Base-by-base conservation (phyloP, 805 yeast genomes). In the Pichia deserticola region DNA sequence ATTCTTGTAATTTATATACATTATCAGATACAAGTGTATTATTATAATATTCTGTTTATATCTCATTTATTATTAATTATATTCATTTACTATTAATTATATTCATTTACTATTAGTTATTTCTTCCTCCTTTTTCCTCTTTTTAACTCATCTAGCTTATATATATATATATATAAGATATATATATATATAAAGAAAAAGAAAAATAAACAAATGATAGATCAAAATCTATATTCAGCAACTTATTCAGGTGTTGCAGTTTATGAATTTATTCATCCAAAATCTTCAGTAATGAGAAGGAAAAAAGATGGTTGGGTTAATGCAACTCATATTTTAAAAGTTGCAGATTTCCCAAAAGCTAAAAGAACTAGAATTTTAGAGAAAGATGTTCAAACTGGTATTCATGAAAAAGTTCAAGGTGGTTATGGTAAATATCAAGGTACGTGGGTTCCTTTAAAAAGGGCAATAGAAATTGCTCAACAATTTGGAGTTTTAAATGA, bases 401-500 rank as follows among this genome's bases (percentile, higher is more conserved):
- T 74, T 20, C 97, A 90, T 64, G 97, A 90, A 60, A 92, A 92
- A 65, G 89, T 90, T 27, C 98, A 90, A 66, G 98, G 98, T 54
- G 98, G 98, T 3, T 90, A 89, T 64, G 98, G 98, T 48, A 84
- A 90, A 62, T 92, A 89, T 66, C 98, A 92, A 66, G 97, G 97
- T 15, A 90, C 97, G 3, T 90, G 97, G 97, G 90, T 90, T 8
- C 97, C 97, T 0, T 67, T 87, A 54, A 80, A 75, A 7, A 79
- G 86, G 45, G 97, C 96, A 1, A 67, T 72, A 29, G 78, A 76
- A 54, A 76, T 88, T 49, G 88, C 92, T 1, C 70, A 72, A 45
- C 81, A 79, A 57, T 81, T 79, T 56, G 81, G 76, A 1, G 95
- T 86, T 5, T 70, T 73, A 52, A 84, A 77, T 4, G 71, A 76